Evolutionary conservation across 2,329 filamentous ascomycete genomes (phyloP).

Genomic region (Aaosphaeria pasadenensis): DNA sequence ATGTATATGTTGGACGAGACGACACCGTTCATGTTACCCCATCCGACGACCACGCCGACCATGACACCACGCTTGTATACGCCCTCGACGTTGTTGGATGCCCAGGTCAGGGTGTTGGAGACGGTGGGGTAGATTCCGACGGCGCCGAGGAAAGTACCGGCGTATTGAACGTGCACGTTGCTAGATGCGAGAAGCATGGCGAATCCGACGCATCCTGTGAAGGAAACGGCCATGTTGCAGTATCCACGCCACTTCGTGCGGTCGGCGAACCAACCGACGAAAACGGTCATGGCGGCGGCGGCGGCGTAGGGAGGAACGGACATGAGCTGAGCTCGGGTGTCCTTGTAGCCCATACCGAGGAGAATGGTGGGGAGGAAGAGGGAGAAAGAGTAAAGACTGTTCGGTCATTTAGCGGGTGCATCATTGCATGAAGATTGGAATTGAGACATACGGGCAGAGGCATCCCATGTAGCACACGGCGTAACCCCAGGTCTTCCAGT

Average conservation of each 20-base stretch:
- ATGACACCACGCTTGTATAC: constrained; percentile 90
- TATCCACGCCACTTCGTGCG: constrained; percentile 68
- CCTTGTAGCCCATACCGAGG: constrained; percentile 49
- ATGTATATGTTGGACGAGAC: constrained; percentile 79
- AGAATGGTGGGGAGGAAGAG: constrained; percentile 49
- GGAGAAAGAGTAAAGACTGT: constrained; percentile 15
- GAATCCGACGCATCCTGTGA: constrained; percentile 75
- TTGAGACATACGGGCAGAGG: constrained; percentile 33
- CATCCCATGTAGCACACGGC: constrained; percentile 65
- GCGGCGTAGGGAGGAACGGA: constrained; percentile 71
- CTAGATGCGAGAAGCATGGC: constrained; percentile 70
- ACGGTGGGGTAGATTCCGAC: constrained; percentile 87
- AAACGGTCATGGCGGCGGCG: constrained; percentile 66
- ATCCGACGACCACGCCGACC: constrained; percentile 81
- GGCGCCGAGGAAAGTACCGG: constrained; percentile 79
- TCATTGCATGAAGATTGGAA: not conserved
- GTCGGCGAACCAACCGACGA: constrained; percentile 73
- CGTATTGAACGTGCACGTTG: constrained; percentile 70
- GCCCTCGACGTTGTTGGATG: constrained; percentile 86
- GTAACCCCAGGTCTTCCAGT: constrained; percentile 51
- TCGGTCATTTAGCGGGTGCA: not conserved
- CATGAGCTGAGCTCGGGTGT: constrained; percentile 35
- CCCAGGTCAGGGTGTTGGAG: constrained; percentile 83
- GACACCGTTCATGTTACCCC: constrained; percentile 89
- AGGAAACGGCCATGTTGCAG: constrained; percentile 72